Percentiles rank a stretch among this genome's conserved stretches.
Evolutionary conservation across 2,329 filamentous ascomycete species (phyloP).

Genomic region (Aspergillus floridensis): DNA sequence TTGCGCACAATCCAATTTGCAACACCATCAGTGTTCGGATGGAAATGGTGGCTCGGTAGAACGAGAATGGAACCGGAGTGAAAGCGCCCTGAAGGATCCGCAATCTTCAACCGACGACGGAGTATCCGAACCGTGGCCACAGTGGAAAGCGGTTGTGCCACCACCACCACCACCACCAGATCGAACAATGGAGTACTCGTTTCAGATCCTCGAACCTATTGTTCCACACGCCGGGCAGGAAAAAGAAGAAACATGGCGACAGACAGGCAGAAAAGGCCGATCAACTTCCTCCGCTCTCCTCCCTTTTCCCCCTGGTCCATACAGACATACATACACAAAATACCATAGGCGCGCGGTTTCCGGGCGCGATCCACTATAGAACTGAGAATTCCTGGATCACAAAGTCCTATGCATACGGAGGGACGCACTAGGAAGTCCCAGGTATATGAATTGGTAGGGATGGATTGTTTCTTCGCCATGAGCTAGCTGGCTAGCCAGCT

Average conservation of each 20-base stretch:
- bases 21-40: too few relatives aligned
- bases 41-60: too few relatives aligned
- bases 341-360: not conserved
- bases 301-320: not conserved
- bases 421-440: constrained; percentile 3
- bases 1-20: too few relatives aligned
- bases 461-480: not conserved
- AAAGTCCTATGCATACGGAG: constrained; percentile 14
- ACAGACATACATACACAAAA: not conserved
- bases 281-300: not conserved
- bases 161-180: not conserved
- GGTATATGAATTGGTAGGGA: not conserved
- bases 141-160: too few relatives aligned
- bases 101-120: not conserved
- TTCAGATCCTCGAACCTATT: not conserved
- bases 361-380: constrained; percentile 4
- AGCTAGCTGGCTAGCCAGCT: too few relatives aligned
- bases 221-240: too few relatives aligned
- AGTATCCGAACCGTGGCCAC: too few relatives aligned
- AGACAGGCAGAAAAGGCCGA: not conserved
- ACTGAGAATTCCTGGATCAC: constrained; percentile 8
- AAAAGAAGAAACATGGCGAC: too few relatives aligned
- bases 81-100: not conserved
- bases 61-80: too few relatives aligned
- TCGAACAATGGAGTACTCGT: not conserved